These are phyloP conservation scores for Tylopilus subfusipes DNA, from an alignment of 768 basidiomycete genomes.

Conservation along the genomic window DNA sequence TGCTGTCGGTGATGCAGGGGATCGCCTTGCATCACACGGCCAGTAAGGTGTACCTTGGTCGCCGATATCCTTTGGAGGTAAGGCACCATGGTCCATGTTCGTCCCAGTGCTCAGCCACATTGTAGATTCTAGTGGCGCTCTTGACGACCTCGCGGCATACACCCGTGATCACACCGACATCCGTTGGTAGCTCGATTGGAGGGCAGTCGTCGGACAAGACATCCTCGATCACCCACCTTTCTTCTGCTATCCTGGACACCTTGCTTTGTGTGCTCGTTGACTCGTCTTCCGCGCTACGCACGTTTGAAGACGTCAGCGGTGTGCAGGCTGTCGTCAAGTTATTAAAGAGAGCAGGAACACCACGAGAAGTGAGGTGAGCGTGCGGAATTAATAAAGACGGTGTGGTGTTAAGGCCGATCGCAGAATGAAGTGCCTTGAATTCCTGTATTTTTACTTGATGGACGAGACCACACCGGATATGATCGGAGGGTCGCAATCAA, in stretches of 20 bases:
- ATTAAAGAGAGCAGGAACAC: conserved; percentile 79
- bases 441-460: conserved; percentile 90
- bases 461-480: conserved; percentile 57
- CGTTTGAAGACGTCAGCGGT: conserved; percentile 75
- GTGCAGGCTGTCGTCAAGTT: conserved; percentile 83
- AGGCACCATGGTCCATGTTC: not conserved
- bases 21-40: conserved; percentile 62
- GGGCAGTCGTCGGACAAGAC: conserved; percentile 22
- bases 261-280: conserved; percentile 89
- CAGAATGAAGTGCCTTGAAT: conserved; percentile 96
- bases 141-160: conserved; percentile 69
- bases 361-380: conserved; percentile 80
- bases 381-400: conserved; percentile 45
- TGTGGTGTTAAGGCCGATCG: conserved; percentile 1
- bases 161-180: conserved; percentile 27
- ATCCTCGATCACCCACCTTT: conserved; percentile 42
- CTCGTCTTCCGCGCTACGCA: conserved; percentile 65
- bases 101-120: conserved; percentile 4
- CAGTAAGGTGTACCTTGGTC: conserved; percentile 69
- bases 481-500: conserved; percentile 26
- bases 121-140: conserved; percentile 67
- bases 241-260: conserved; percentile 77
- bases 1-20: conserved; percentile 75
- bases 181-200: not conserved
- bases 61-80: conserved; percentile 68